Base-by-base conservation (phyloP, 805 yeast species). In the Schwanniomyces vanrijiae region DNA sequence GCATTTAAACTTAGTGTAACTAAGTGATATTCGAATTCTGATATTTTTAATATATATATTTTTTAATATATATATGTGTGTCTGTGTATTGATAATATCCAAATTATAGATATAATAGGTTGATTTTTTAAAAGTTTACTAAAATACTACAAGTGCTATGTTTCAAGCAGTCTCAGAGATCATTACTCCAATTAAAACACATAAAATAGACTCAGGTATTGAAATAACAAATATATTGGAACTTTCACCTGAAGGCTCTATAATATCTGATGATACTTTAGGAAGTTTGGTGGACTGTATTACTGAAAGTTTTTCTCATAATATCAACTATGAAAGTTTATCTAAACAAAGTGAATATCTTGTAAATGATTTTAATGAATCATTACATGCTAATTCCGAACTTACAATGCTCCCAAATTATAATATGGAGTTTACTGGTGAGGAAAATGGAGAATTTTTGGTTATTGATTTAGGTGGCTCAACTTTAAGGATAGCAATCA, bases 381-480 rank as follows among this genome's bases (percentile, higher is more conserved):
- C 73, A 3, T 54, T 72, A 16, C 7, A 11, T 5, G 50, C 53
- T 4, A 59, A 60, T 44, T 60, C 70, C 18, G 50, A 52, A 16
- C 58, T 71, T 43, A 53, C 70, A 38, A 73, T 73, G 77, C 61
- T 72, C 28, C 75, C 77, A 26, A 70, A 68, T 53, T 65, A 56
- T 52, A 63, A 66, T 47, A 69, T 71, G 34, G 49, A 49, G 31
- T 75, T 76, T 26, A 61, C 71, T 2, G 77, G 77, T 5, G 39
- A 55, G 37, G 66, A 68, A 49, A 43, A 45, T 37, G 77, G 76
- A 22, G 61, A 69, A 34, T 77, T 49, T 61, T 67, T 73, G 57
- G 77, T 67, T 18, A 63, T 81, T n/a, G 86, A 81, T 51, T 60
- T 81, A 42, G 86, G 86, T 4, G 86, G 86, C 1, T 75, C 81